A percentile compares a stretch with the other conserved stretches of the same genome.
phyloP scores from a whole-genome alignment of 2,329 filamentous ascomycete species.

The Immersiporthe knoxdaviesiana region DNA sequence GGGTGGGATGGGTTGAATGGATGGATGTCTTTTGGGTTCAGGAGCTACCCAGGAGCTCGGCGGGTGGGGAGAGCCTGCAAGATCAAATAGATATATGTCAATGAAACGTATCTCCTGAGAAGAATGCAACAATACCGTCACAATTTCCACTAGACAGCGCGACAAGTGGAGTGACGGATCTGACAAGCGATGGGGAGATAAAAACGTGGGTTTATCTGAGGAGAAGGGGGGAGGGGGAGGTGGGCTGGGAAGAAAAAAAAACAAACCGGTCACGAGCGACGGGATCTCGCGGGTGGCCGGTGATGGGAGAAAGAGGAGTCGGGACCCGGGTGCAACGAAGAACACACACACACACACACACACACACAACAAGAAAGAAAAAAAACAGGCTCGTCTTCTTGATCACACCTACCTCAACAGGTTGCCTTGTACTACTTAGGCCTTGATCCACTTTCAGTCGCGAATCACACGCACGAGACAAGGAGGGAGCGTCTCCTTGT shows the following conservation, averaged over 20 bases:
- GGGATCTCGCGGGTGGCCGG: constrained; percentile 4
- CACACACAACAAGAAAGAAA: too few relatives aligned
- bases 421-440: background rate
- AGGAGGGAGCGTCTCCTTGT: constrained; percentile 7
- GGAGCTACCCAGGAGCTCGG: constrained; percentile 12
- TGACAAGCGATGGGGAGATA: constrained; percentile 11
- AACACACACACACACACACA: too few relatives aligned
- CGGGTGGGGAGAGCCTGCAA: constrained; percentile 21
- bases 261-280: constrained; percentile 4
- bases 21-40: constrained; percentile 9
- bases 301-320: background rate
- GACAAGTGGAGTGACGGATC: constrained; percentile 18
- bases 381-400: constrained; percentile 6
- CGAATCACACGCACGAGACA: constrained; percentile 7
- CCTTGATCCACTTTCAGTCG: constrained; percentile 5
- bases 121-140: constrained; percentile 15
- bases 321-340: constrained; percentile 1
- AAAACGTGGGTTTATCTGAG: background rate
- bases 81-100: constrained; percentile 26
- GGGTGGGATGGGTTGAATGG: background rate
- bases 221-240: background rate
- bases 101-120: constrained; percentile 18
- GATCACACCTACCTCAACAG: constrained; percentile 18
- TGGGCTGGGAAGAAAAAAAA: constrained; percentile 23
- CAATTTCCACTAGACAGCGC: constrained; percentile 15